These are phyloP conservation scores for Vaccinium darrowii DNA, from an alignment of 148 eudicot species.

Conservation along the genomic window DNA sequence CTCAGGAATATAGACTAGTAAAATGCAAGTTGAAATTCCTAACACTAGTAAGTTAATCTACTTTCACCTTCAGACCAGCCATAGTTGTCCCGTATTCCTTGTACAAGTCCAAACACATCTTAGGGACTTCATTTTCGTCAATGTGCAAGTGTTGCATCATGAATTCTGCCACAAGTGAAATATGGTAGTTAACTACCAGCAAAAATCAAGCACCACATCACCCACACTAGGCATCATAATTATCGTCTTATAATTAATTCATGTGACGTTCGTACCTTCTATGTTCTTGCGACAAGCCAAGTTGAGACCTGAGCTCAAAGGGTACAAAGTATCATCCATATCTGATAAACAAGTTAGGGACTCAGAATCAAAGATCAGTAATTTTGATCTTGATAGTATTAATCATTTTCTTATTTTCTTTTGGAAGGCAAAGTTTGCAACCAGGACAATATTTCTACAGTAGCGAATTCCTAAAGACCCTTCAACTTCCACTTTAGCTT, in stretches of 20 bases:
- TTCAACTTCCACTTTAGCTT: background rate
- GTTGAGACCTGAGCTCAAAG: conserved; percentile 84
- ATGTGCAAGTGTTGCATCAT: conserved; percentile 65
- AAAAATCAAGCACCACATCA: background rate
- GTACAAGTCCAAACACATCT: conserved; percentile 80
- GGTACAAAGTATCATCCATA: conserved; percentile 91
- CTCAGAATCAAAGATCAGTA: background rate
- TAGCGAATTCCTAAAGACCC: background rate
- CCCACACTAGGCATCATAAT: background rate
- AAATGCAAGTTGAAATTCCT: background rate
- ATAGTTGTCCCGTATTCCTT: conserved; percentile 93
- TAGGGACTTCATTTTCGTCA: conserved; percentile 70
- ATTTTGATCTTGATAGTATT: background rate
- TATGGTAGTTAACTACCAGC: background rate
- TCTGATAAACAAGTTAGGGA: conserved; percentile 29
- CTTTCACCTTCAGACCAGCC: conserved; percentile 89
- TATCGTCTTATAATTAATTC: background rate
- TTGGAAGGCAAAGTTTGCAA: background rate
- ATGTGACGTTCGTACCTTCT: conserved; percentile 47
- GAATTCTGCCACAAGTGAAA: conserved; percentile 40
- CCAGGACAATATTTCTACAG: background rate
- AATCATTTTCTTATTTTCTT: background rate
- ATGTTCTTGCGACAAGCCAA: conserved; percentile 86
- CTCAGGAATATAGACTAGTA: background rate
- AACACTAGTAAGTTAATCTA: background rate